Percentiles rank a stretch among this genome's conserved stretches.
Evolutionary conservation across 23 red algal genomes (phyloP).

Genomic region (Gracilaria vermiculophylla): DNA sequence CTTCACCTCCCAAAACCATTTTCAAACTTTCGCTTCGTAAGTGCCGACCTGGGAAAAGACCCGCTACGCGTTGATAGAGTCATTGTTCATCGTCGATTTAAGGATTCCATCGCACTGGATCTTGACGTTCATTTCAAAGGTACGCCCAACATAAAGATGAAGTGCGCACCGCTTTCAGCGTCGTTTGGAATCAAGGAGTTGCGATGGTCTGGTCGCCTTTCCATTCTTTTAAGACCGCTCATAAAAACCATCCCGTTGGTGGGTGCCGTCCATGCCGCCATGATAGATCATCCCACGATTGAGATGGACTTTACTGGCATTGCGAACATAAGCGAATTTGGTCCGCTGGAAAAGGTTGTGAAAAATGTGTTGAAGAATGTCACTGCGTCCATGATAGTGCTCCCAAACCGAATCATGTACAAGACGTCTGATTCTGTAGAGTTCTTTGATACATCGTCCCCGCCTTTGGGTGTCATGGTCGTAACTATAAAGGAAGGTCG

Average conservation of each 20-base stretch:
- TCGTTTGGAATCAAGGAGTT: conserved; percentile 67
- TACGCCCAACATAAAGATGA: conserved; percentile 60
- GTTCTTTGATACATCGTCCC: conserved; percentile 48
- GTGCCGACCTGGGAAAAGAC: conserved; percentile 60
- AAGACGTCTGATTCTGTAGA: conserved; percentile 55
- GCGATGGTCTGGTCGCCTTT: conserved; percentile 46
- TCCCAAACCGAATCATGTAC: conserved; percentile 65
- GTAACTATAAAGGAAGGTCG: conserved; percentile 48
- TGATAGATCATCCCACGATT: conserved; percentile 53
- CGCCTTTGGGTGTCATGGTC: conserved; percentile 38
- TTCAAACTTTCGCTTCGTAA: conserved; percentile 60
- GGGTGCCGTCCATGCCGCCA: conserved; percentile 63
- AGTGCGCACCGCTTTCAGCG: conserved; percentile 42
- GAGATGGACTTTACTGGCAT: conserved; percentile 70
- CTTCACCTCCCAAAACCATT: conserved; percentile 45
- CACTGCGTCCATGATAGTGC: conserved; percentile 57
- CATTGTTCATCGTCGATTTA: conserved; percentile 52
- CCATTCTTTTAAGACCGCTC: conserved; percentile 54
- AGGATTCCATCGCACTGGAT: conserved; percentile 61
- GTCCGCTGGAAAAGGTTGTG: conserved; percentile 61
- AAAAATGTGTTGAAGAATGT: conserved; percentile 55
- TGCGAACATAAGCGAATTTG: conserved; percentile 48
- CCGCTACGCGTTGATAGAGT: conserved; percentile 53
- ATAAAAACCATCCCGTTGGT: conserved; percentile 44
- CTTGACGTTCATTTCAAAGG: conserved; percentile 62